Conservation (phyloP, 306 rosid genomes). For the Vigna trinervia region DNA sequence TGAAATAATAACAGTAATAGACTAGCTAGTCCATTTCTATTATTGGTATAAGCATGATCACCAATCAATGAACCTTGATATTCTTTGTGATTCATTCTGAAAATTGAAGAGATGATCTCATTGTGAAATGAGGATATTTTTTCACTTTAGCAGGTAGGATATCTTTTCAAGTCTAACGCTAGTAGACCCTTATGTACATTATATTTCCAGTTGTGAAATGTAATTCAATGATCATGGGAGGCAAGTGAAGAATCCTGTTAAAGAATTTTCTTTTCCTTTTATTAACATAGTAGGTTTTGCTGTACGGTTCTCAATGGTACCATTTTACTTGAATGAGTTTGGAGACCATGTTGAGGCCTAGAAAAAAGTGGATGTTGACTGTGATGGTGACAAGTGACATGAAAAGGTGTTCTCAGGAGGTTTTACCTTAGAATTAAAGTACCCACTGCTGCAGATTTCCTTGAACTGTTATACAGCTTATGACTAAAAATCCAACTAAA, state of each 20-base stretch:
- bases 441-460: neutral
- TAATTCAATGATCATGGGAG: neutral
- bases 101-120: conserved; percentile 5
- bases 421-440: conserved; percentile 24
- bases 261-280: neutral
- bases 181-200: neutral
- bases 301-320: neutral
- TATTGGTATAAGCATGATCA: conserved; percentile 3
- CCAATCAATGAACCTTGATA: neutral
- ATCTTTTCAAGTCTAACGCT: conserved; percentile 3
- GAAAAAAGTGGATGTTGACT: neutral
- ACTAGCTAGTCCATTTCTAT: neutral
- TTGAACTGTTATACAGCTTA: neutral
- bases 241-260: conserved; percentile 26
- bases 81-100: conserved; percentile 35
- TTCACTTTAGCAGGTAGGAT: neutral
- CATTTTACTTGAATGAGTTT: neutral
- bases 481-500: neutral
- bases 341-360: neutral
- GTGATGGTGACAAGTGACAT: neutral
- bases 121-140: conserved; percentile 27
- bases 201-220: conserved; percentile 28
- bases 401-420: conserved; percentile 1
- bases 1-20: neutral
- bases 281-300: neutral